Conservation (phyloP, 2,329 filamentous ascomycete species). For the Aspergillus piperis region DNA sequence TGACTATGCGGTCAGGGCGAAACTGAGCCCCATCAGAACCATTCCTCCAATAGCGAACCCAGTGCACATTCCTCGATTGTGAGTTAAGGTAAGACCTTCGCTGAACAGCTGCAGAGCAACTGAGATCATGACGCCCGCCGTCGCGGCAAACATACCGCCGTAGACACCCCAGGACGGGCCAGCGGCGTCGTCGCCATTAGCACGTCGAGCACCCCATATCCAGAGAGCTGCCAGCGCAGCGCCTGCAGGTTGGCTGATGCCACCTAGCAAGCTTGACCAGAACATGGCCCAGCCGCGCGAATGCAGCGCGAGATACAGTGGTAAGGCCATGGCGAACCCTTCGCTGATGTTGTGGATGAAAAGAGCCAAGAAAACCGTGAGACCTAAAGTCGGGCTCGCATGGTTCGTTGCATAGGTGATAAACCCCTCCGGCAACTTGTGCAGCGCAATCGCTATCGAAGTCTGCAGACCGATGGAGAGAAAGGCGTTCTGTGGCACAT, state of each 20-base stretch:
- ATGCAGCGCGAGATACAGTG: slow-evolving; percentile 85
- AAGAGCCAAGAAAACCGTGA: slow-evolving; percentile 90
- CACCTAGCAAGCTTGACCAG: slow-evolving; percentile 81
- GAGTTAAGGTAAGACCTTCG: slow-evolving; percentile 77
- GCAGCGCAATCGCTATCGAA: slow-evolving; percentile 88
- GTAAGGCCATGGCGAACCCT: slow-evolving; percentile 90
- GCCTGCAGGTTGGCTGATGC: slow-evolving; percentile 82
- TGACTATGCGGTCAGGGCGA: slow-evolving; percentile 69
- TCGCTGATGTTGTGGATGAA: slow-evolving; percentile 99
- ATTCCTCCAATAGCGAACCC: slow-evolving; percentile 60
- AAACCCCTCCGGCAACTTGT: slow-evolving; percentile 87
- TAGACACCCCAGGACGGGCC: slow-evolving; percentile 57
- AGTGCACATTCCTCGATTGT: slow-evolving; percentile 40
- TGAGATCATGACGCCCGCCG: slow-evolving; percentile 92
- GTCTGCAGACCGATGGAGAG: slow-evolving; percentile 95
- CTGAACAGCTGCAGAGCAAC: slow-evolving; percentile 87
- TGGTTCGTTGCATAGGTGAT: slow-evolving; percentile 98
- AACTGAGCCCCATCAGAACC: slow-evolving; percentile 81
- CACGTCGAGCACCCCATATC: slow-evolving; percentile 70
- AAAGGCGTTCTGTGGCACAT: slow-evolving; percentile 92
- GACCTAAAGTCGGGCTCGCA: slow-evolving; percentile 82
- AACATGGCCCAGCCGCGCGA: slow-evolving; percentile 79
- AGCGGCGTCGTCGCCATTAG: slow-evolving; percentile 27
- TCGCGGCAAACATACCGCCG: slow-evolving; percentile 75
- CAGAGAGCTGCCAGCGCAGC: slow-evolving; percentile 81